These are phyloP conservation scores for Homolaphlyctis polyrhiza DNA, from an alignment of 371 early-diverging fungal species.

Conservation along the genomic window DNA sequence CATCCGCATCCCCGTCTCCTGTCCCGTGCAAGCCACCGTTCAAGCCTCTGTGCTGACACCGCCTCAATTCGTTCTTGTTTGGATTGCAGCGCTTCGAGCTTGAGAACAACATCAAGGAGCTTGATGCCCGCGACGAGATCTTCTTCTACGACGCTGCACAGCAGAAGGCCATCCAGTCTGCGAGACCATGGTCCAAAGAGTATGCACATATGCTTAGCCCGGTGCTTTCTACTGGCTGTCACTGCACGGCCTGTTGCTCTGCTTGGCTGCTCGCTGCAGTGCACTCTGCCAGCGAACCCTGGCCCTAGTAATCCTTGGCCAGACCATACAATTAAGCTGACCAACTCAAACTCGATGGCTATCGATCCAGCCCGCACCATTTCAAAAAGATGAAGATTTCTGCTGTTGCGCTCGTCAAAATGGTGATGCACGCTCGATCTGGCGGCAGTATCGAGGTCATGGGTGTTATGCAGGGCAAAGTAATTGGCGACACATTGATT, in stretches of 20 bases:
- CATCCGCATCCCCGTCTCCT: no score
- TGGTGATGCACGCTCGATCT: constrained; percentile 95
- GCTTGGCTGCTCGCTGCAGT: no score
- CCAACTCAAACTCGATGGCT: no score
- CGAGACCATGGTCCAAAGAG: constrained; percentile 80
- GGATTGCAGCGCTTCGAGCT: constrained; percentile 25
- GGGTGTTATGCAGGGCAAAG: constrained; percentile 97
- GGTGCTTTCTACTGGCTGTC: not conserved
- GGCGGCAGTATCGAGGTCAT: constrained; percentile 96
- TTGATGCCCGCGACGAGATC: constrained; percentile 68
- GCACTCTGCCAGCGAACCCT: no score
- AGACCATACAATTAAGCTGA: no score
- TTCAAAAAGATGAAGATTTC: constrained; percentile 90
- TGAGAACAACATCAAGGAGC: constrained; percentile 71
- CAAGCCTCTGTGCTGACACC: no score
- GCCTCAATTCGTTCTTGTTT: no score
- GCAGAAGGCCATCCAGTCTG: constrained; percentile 57
- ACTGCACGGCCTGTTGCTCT: not conserved
- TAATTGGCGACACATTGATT: constrained; percentile 74
- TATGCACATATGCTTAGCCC: no score
- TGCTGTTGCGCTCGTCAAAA: constrained; percentile 93
- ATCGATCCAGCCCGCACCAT: constrained; percentile 83
- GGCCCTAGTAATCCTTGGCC: no score
- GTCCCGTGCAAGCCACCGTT: no score
- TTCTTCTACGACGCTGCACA: constrained; percentile 70